phyloP scores from a whole-genome alignment of 169 alveolate species.

The Cyclospora cayetanensis region DNA sequence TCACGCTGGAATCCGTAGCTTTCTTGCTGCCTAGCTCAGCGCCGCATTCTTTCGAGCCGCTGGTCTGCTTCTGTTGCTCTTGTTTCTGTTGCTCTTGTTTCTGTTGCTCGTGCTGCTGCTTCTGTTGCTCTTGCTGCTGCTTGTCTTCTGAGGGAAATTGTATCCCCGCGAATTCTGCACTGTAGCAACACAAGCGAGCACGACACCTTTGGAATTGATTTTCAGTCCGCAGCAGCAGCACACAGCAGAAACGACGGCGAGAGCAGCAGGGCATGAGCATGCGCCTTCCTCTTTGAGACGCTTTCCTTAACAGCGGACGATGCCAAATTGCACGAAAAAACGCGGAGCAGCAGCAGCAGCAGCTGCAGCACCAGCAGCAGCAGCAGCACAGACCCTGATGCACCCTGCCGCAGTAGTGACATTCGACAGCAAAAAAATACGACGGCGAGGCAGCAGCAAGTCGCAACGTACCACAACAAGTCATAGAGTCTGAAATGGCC shows the following conservation, averaged over 20 bases:
- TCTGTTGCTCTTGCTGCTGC: not conserved
- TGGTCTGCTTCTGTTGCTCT: not conserved
- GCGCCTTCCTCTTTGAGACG: no score
- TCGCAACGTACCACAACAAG: not conserved
- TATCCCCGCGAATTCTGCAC: slow-evolving; percentile 18
- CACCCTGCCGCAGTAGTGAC: no score
- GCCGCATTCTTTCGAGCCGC: not conserved
- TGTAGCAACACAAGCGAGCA: not conserved
- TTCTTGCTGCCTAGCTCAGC: no score
- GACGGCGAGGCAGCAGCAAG: slow-evolving; percentile 51
- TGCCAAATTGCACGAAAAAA: no score
- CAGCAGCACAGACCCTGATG: slow-evolving; percentile 22
- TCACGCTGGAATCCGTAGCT: not conserved
- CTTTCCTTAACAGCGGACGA: no score
- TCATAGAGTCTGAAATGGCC: slow-evolving; percentile 3
- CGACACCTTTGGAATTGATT: not conserved
- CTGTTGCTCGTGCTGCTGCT: not conserved
- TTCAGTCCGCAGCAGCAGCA: slow-evolving; percentile 15
- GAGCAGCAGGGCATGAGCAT: no score
- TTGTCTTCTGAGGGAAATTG: not conserved
- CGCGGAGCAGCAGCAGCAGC: slow-evolving; percentile 25
- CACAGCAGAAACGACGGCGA: not conserved
- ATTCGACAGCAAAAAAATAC: no score
- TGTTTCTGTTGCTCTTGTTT: not conserved
- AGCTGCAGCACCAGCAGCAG: not conserved